phyloP scores from a whole-genome alignment of 192 early-diverging fungal genomes.

The Backusella tarrabulga region DNA sequence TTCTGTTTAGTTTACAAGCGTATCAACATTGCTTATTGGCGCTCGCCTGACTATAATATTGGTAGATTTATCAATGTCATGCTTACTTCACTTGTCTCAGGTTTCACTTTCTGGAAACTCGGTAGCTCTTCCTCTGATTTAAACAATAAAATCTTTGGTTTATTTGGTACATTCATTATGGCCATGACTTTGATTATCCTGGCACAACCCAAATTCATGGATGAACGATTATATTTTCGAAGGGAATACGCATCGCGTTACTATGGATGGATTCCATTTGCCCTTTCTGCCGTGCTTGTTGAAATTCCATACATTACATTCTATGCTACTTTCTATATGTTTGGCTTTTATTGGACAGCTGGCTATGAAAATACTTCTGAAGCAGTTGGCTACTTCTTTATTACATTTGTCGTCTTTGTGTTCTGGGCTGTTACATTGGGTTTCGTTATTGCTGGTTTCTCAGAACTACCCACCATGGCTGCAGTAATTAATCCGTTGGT shows the following conservation, averaged over 20 bases:
- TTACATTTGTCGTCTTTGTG: conserved; percentile 55
- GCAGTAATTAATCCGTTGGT: conserved; percentile 67
- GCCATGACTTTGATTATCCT: conserved; percentile 67
- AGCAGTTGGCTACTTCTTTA: conserved; percentile 62
- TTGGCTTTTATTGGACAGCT: conserved; percentile 72
- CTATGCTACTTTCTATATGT: conserved; percentile 60
- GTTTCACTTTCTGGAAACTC: conserved; percentile 73
- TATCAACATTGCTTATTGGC: conserved; percentile 69
- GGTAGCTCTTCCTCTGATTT: conserved; percentile 55
- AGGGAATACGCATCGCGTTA: conserved; percentile 66
- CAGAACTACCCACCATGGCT: conserved; percentile 57
- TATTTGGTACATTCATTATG: conserved; percentile 68
- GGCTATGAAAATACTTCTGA: conserved; percentile 51
- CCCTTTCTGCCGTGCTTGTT: conserved; percentile 56
- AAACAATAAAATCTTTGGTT: conserved; percentile 68
- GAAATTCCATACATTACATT: conserved; percentile 71
- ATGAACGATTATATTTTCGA: conserved; percentile 67
- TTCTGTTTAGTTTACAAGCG: conserved; percentile 58
- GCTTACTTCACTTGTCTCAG: conserved; percentile 57
- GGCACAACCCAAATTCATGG: conserved; percentile 63
- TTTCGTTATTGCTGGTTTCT: conserved; percentile 68
- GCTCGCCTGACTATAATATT: conserved; percentile 73
- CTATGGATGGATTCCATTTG: conserved; percentile 69
- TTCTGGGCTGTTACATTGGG: conserved; percentile 69
- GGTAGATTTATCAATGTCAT: conserved; percentile 62